Evolutionary conservation across 345 rosid genomes (phyloP), one percentile per base, ranked within the genome.

Genomic region (Arabidopsis suecica): DNA sequence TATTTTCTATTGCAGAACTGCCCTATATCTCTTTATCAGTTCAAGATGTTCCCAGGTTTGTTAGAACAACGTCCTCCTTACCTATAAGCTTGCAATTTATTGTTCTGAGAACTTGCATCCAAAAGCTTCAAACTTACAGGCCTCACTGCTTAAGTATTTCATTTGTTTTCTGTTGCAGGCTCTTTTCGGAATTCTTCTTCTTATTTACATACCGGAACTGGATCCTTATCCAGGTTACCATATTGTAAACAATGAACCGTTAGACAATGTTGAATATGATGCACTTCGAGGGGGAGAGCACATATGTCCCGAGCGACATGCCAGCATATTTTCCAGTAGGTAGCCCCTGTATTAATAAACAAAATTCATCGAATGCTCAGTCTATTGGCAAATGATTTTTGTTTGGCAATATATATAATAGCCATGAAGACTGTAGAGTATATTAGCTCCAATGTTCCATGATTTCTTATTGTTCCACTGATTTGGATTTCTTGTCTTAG

Each of bases 281-380:
- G 89, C 84, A 79, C 97, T 92, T 75, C 83, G 82, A 4, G 93
- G 72, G 73, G 97, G 86, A 67, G 95, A 92, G 68, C 71, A 81
- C 56, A 73, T 90, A 68, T 95, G 96, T 74, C 97, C 99, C 0
- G 97, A 95, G 86, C 86, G 87, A 73, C 82, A 34, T 34, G 93
- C 78, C 82, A 83, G 68, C 78, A 69, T 95, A 78, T 60, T 88
- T 77, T 92, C 99, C 65, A 84, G 99, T 91, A 89, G 86, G 93
- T 86, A 83, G 18, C 79, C 77, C 25, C 61, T 47, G 50, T 72
- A 61, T 41, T n/a, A 32, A 55, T 47, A 34, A 53, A 51, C 16
- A 0, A 47, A 53, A 14, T 10, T 40, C 60, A 7, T 33, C 28
- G 2, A 53, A 30, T 68, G 33, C 71, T 71, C 41, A 1, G 42